These are phyloP conservation scores for Ceratobasidium sp. DNA, from an alignment of 1,284 basidiomycete genomes.

Conservation along the genomic window DNA sequence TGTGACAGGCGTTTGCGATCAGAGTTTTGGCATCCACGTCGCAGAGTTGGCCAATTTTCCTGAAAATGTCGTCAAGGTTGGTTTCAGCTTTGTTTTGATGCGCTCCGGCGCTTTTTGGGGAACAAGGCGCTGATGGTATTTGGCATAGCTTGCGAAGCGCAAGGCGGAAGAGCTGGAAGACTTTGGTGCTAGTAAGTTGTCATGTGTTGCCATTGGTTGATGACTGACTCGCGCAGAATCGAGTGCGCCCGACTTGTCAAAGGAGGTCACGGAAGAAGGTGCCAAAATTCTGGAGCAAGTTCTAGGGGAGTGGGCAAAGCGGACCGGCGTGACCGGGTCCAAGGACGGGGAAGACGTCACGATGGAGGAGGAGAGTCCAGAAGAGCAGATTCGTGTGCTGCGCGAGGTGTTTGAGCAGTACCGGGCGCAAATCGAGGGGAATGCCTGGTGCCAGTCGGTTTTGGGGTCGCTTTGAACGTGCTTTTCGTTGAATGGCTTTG, in stretches of 20 bases:
- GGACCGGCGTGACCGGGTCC: slow-evolving; percentile 44
- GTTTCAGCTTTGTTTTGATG: slow-evolving; percentile 38
- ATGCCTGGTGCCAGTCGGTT: slow-evolving; percentile 76
- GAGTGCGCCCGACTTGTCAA: slow-evolving; percentile 57
- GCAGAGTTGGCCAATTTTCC: slow-evolving; percentile 97
- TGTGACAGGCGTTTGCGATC: slow-evolving; percentile 78
- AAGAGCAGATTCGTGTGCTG: slow-evolving; percentile 70
- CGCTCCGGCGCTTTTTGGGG: neutral
- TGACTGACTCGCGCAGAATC: slow-evolving; percentile 47
- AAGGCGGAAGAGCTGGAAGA: slow-evolving; percentile 98
- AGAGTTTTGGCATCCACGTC: slow-evolving; percentile 98
- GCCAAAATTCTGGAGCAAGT: slow-evolving; percentile 82
- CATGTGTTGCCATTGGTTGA: neutral
- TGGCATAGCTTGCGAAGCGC: slow-evolving; percentile 79
- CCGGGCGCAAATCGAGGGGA: slow-evolving; percentile 70
- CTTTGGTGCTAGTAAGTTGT: slow-evolving; percentile 66
- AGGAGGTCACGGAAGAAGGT: slow-evolving; percentile 76
- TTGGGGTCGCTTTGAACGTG: slow-evolving; percentile 57
- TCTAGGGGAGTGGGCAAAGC: slow-evolving; percentile 73
- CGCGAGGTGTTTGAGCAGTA: slow-evolving; percentile 70
- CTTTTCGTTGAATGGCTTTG: too few relatives aligned
- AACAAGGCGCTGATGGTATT: neutral
- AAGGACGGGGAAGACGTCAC: slow-evolving; percentile 61
- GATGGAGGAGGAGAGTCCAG: slow-evolving; percentile 58
- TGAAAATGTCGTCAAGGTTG: slow-evolving; percentile 86